Evolutionary conservation across 139 green algal genomes (phyloP).

Genomic region (Haematococcus lacustris): DNA sequence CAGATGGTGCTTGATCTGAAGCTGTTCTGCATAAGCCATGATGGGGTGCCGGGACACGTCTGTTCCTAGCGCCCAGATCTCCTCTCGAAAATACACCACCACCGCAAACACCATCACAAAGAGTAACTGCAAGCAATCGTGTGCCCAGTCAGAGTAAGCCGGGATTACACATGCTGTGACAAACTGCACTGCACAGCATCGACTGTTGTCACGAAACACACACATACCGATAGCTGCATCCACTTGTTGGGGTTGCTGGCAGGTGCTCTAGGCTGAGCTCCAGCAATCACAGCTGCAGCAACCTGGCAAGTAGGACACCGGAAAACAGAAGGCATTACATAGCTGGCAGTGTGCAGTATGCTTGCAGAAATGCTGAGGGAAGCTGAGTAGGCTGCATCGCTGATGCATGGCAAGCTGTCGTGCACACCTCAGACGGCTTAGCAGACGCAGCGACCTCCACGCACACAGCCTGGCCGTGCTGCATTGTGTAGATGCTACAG

Average conservation of each 20-base stretch:
- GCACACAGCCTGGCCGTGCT: too few species aligned
- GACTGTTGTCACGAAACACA: neutral
- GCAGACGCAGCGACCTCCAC: too few species aligned
- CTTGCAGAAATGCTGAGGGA: too few species aligned
- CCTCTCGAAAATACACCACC: constrained; percentile 7
- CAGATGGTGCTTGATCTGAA: constrained; percentile 10
- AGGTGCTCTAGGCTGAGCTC: neutral
- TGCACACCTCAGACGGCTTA: too few species aligned
- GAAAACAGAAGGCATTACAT: too few species aligned
- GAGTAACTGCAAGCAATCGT: constrained; percentile 1
- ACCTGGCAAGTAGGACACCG: too few species aligned
- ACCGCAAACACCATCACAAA: constrained; percentile 1
- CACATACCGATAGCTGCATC: neutral
- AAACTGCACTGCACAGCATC: neutral
- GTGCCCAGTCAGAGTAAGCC: neutral
- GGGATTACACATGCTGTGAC: neutral
- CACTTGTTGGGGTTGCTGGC: neutral
- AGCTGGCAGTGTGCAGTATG: too few species aligned
- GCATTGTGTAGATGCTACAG: too few species aligned
- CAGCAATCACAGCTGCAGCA: constrained; percentile 5
- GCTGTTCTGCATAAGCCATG: constrained; percentile 8
- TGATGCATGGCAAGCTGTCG: too few species aligned
- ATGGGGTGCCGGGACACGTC: constrained; percentile 4
- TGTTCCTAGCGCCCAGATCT: constrained; percentile 6
- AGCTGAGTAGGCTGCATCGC: too few species aligned